Conservation (phyloP, 2,329 filamentous ascomycete genomes). For the Hypoxylon sp. region DNA sequence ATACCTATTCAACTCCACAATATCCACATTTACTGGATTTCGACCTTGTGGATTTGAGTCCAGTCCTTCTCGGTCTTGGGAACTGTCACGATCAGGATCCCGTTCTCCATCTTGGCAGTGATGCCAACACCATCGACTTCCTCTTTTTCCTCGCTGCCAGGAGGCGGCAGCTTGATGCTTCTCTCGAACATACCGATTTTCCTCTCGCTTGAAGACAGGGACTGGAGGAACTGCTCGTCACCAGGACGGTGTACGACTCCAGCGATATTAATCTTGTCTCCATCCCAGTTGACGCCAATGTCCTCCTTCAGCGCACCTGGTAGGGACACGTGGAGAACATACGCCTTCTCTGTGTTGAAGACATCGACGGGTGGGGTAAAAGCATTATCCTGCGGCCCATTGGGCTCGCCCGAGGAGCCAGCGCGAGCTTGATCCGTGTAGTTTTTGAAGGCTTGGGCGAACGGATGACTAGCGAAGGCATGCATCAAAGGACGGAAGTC, state of each 20-base stretch:
- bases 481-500: slow-evolving; percentile 58
- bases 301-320: slow-evolving; percentile 86
- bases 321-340: slow-evolving; percentile 79
- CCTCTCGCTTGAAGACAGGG: slow-evolving; percentile 74
- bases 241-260: slow-evolving; percentile 81
- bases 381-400: slow-evolving; percentile 52
- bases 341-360: slow-evolving; percentile 76
- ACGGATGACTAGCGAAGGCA: slow-evolving; percentile 58
- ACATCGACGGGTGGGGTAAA: slow-evolving; percentile 79
- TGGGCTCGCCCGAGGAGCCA: slow-evolving; percentile 36
- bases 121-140: slow-evolving; percentile 77
- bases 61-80: slow-evolving; percentile 78
- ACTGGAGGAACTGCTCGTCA: slow-evolving; percentile 76
- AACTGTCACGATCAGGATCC: slow-evolving; percentile 80
- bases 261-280: slow-evolving; percentile 75
- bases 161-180: slow-evolving; percentile 71
- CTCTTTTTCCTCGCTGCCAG: slow-evolving; percentile 60
- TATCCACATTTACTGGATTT: slow-evolving; percentile 61
- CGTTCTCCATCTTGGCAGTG: slow-evolving; percentile 82
- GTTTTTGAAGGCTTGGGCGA: slow-evolving; percentile 58
- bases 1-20: background rate
- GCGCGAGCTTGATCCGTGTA: slow-evolving; percentile 52
- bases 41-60: slow-evolving; percentile 72
- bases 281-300: slow-evolving; percentile 81
- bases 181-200: slow-evolving; percentile 82